phyloP scores from a whole-genome alignment of 352 stramenopile genomes.

The Phytophthora ramorum region DNA sequence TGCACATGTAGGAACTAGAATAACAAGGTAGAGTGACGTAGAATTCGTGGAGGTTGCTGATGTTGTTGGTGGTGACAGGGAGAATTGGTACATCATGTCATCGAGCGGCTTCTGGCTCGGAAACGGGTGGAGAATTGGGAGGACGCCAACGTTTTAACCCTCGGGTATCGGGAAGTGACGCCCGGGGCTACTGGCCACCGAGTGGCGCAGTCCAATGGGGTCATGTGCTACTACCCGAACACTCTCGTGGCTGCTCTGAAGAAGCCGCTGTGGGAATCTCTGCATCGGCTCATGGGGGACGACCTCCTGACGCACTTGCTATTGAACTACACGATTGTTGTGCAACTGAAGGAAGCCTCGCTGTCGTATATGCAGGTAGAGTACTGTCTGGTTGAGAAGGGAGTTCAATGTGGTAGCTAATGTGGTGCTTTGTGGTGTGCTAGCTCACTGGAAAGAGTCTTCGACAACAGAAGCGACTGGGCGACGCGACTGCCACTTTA shows the following conservation, averaged over 20 bases:
- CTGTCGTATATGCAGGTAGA: conserved; percentile 58
- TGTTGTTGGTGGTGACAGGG: conserved; percentile 26
- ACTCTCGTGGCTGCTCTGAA: conserved; percentile 71
- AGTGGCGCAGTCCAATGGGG: conserved; percentile 58
- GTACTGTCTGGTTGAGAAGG: conserved; percentile 23
- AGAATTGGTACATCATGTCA: conserved; percentile 58
- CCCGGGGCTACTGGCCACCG: conserved; percentile 55
- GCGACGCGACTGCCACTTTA: background rate
- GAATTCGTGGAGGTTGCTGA: background rate
- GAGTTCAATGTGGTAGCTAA: background rate
- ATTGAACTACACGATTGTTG: conserved; percentile 66
- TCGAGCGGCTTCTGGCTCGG: conserved; percentile 54
- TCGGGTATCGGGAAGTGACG: conserved; percentile 67
- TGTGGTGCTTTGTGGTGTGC: background rate
- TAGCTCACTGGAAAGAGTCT: conserved; percentile 65
- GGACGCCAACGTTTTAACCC: conserved; percentile 69
- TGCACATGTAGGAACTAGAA: conserved; percentile 35
- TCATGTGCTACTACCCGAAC: conserved; percentile 83
- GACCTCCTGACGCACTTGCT: conserved; percentile 74
- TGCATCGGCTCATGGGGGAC: conserved; percentile 70
- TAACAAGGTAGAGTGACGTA: background rate
- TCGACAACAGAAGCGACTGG: conserved; percentile 32
- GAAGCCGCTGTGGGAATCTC: conserved; percentile 50
- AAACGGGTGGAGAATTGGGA: conserved; percentile 45
- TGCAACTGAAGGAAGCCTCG: conserved; percentile 37